Evolutionary conservation across 2,329 filamentous ascomycete species (phyloP), one percentile per base, ranked within the genome.

Genomic region (Alternaria brassicae): DNA sequence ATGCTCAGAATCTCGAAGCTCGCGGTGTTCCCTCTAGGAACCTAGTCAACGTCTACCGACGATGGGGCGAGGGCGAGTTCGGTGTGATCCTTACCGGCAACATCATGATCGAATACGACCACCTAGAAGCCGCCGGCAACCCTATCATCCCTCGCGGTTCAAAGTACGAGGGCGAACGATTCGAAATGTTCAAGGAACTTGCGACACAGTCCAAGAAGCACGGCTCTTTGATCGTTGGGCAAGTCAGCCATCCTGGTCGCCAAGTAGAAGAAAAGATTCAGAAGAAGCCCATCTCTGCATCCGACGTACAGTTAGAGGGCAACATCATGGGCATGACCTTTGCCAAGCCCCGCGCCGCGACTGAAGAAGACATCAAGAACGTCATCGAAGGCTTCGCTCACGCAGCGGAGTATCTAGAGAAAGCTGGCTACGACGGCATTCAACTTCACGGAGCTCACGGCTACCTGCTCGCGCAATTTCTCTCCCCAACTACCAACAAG

Each of bases 161-260:
- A 6, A 75, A 80, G 0, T 84, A 82, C 53, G 77, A 80, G 9
- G 88, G 86, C 25, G 80, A 84, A 58, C 80, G 88, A 1, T 90
- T 91, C 56, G 82, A 86, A 28, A 81, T 77, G 0, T 90, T 88
- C 78, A 82, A 82, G 71, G 80, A 83, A 41, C 62, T 90, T 55
- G 88, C 87, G 0, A 73, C 78, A 2, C 82, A 75, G 1, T 79
- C 80, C 6, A 90, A 88, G 76, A 81, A 81, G 41, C 77, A 88
- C 28, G 89, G 84, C 19, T 83, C 79, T 45, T 77, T 89, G 13
- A 79, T 87, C n/a, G 77, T 89, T 12, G 84, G 80, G 3, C 88
- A 90, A 70, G 80, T 90, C 59, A 84, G 81, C 58, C 88, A 90
- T 70, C 86, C 88, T 0, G 88, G 88, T 12, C 80, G 87, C 0